Evolutionary conservation across 2,329 filamentous ascomycete genomes (phyloP).

Genomic region (Aspergillus ochraceus): DNA sequence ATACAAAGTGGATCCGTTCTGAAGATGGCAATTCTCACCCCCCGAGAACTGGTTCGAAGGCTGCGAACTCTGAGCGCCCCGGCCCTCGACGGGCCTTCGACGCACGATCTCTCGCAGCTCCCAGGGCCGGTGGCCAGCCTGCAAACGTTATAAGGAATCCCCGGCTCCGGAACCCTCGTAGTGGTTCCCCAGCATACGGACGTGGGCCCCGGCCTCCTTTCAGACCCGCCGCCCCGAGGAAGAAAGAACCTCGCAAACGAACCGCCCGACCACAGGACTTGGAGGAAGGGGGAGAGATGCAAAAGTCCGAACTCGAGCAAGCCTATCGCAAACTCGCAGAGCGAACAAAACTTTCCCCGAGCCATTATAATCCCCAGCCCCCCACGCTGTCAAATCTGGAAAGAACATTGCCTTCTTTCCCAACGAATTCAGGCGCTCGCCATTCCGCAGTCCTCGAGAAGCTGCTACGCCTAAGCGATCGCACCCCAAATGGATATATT

Average conservation of each 20-base stretch:
- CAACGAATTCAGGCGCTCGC: slow-evolving; percentile 29
- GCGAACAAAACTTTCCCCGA: slow-evolving; percentile 30
- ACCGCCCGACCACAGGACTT: slow-evolving; percentile 16
- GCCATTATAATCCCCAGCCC: slow-evolving; percentile 36
- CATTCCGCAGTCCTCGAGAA: slow-evolving; percentile 35
- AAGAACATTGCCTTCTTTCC: slow-evolving; percentile 42
- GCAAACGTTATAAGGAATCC: slow-evolving; percentile 34
- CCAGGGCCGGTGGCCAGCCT: slow-evolving; percentile 26
- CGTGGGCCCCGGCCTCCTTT: slow-evolving; percentile 23
- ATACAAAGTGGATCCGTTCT: not conserved
- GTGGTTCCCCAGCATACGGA: slow-evolving; percentile 15
- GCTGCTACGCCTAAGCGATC: slow-evolving; percentile 35
- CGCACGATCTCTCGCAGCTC: slow-evolving; percentile 37
- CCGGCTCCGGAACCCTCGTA: slow-evolving; percentile 23
- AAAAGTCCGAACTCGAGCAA: slow-evolving; percentile 28
- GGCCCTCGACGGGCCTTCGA: slow-evolving; percentile 34
- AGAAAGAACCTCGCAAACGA: slow-evolving; percentile 11
- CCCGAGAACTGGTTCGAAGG: slow-evolving; percentile 13
- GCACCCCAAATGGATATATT: slow-evolving; percentile 35
- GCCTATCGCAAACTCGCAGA: slow-evolving; percentile 31
- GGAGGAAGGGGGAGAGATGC: slow-evolving; percentile 24
- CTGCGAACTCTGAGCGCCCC: slow-evolving; percentile 16
- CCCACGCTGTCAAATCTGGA: slow-evolving; percentile 33
- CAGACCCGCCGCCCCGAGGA: slow-evolving; percentile 13
- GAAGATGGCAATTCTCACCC: not conserved